Evolutionary conservation across 2,329 filamentous ascomycete genomes (phyloP), one percentile per base, ranked within the genome.

Genomic region (Colletotrichum tanaceti): DNA sequence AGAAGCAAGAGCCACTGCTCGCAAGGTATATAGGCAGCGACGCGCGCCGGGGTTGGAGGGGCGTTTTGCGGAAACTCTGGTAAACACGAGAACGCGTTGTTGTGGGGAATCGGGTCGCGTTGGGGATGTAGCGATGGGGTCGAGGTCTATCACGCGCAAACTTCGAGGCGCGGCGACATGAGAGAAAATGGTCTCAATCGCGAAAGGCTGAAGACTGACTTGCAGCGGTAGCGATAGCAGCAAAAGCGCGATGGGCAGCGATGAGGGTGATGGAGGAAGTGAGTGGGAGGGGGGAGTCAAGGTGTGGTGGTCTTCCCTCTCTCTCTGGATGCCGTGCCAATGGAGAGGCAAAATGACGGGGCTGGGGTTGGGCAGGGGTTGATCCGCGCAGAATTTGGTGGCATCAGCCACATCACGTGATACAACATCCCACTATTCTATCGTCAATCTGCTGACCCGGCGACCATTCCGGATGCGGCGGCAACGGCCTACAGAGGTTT

Each of bases 1-100:
- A 58, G 39, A 20, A 65, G 58, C 49, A 61, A 61, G n/a, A 70
- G 61, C 49, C 38, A 62, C 24, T 65, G 63, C 55, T 70, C 39
- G 52, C 20, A 38, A 65, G 57, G 60, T 58, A 61, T 57, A 24
- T 50, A 69, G 41, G 32, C 39, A 61, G 65, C 69, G 69, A 72
- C 65, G 61, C 70, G 70, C 68, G 60, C 55, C 57, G 32, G 52
- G 60, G 60, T 61, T 58, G 53, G 65, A 54, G 49, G 70, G 57
- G 68, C 22, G 59, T 47, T 43, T 54, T 65, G 49, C 24, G 22
- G 58, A 52, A 60, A 55, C 65, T 65, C 47, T 70, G 64, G 72
- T 73, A 73, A 73, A 73, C 72, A 73, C 72, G 71, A 35, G 63
- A 68, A 70, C 73, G 73, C 72, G 73, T 73, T 73, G 55, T 71